Conservation (phyloP, 2,329 filamentous ascomycete genomes). For the Colletotrichum sp. region DNA sequence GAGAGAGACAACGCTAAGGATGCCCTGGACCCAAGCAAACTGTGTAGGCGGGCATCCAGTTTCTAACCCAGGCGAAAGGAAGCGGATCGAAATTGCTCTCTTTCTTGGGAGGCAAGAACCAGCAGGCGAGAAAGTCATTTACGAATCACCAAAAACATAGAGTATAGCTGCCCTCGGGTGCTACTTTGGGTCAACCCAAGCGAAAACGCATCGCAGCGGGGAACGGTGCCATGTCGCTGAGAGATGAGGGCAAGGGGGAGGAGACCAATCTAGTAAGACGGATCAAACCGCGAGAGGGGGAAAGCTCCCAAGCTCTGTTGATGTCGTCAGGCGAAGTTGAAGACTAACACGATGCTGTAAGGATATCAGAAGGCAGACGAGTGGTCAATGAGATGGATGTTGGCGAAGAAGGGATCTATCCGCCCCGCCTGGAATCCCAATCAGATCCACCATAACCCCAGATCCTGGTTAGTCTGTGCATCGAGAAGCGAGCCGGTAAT, state of each 20-base stretch:
- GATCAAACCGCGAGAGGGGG: neutral
- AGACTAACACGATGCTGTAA: neutral
- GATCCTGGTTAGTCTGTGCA: neutral
- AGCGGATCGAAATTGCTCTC: neutral
- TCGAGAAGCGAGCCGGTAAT: conserved; percentile 34
- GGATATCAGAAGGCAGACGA: neutral
- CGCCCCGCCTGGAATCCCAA: neutral
- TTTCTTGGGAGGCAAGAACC: neutral
- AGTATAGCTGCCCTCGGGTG: neutral
- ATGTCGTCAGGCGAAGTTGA: neutral
- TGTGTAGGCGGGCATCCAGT: neutral
- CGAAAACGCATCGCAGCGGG: neutral
- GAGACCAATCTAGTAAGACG: neutral
- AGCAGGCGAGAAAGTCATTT: neutral
- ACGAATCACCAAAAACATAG: neutral
- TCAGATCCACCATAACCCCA: neutral
- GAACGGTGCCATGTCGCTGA: neutral
- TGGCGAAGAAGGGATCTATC: neutral
- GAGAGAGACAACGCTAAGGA: conserved; percentile 2
- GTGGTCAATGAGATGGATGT: neutral
- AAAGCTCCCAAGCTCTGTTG: neutral
- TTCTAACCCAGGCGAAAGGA: neutral
- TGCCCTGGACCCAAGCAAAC: neutral
- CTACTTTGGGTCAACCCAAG: conserved; percentile 15
- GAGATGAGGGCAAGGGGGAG: neutral